Percentiles rank a stretch among this genome's conserved stretches.
phyloP scores from a whole-genome alignment of 176 grass and related monocot species.

The Areca catechu region DNA sequence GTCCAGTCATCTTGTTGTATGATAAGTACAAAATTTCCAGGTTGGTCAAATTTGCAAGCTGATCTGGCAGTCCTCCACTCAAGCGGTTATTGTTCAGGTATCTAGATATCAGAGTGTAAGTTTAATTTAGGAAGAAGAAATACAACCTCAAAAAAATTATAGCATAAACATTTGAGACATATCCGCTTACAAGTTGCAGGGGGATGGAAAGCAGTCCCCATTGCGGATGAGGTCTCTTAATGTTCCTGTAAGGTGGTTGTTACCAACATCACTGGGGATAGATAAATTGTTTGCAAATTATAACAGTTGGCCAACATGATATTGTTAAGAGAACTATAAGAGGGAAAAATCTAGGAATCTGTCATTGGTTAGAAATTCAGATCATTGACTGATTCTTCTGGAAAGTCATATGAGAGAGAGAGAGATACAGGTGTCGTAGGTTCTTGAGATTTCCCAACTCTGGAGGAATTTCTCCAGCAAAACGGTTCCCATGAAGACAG shows the following conservation, averaged over 20 bases:
- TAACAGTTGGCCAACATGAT: no score
- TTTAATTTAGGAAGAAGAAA: no score
- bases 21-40: constrained; percentile 91
- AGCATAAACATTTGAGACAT: no score
- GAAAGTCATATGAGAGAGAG: constrained; percentile 2
- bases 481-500: constrained; percentile 78
- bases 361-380: no score
- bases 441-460: constrained; percentile 81
- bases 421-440: constrained; percentile 67
- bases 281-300: constrained; percentile 1
- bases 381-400: no score
- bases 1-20: constrained; percentile 77
- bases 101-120: constrained; percentile 26
- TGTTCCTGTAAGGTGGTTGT: constrained; percentile 77
- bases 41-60: constrained; percentile 84
- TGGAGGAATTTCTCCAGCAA: constrained; percentile 63
- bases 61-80: constrained; percentile 75
- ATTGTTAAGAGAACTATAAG: no score
- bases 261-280: constrained; percentile 66
- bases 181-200: constrained; percentile 76
- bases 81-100: constrained; percentile 87
- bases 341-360: no score
- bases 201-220: constrained; percentile 75
- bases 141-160: no score
- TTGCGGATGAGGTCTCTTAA: constrained; percentile 63